Percentiles rank a stretch among this genome's conserved stretches.
Evolutionary conservation across 106 monocot species (phyloP).

Genomic region (Alisma plantagoaquatica): DNA sequence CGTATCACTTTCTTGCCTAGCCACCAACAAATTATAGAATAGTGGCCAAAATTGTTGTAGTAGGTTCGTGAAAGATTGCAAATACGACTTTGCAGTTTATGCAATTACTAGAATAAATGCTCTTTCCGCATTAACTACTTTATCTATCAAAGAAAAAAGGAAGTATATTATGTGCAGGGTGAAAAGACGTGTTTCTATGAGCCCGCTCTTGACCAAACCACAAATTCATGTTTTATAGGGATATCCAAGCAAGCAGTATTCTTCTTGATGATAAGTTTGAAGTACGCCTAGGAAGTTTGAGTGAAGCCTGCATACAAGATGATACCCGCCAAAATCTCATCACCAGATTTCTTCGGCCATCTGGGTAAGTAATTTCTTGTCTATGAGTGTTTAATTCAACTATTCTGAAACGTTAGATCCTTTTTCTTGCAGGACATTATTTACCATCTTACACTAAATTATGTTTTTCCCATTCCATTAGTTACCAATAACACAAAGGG

Average conservation of each 20-base stretch:
- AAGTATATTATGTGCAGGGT: background rate
- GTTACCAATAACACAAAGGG: no score
- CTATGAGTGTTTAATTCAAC: no score
- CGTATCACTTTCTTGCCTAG: no score
- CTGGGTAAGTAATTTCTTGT: constrained; percentile 51
- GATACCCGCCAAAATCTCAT: constrained; percentile 54
- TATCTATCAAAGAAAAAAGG: background rate
- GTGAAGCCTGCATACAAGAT: constrained; percentile 52
- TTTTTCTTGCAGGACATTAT: no score
- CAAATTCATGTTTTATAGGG: constrained; percentile 31
- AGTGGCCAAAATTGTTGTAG: no score
- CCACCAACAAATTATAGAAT: no score
- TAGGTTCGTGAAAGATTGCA: no score
- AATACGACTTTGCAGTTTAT: background rate
- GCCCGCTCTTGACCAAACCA: background rate
- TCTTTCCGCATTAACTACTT: background rate
- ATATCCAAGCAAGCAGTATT: constrained; percentile 71
- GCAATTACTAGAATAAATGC: background rate
- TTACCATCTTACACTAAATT: no score
- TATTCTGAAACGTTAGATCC: no score
- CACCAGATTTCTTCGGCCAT: constrained; percentile 49
- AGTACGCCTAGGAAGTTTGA: constrained; percentile 71
- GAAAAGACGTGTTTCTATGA: background rate
- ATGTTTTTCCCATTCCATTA: no score
- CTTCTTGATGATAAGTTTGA: constrained; percentile 92